A percentile compares a stretch with the other conserved stretches of the same genome.
Evolutionary conservation across 768 basidiomycete species (phyloP).

Genomic region (Termitomyces sp.): DNA sequence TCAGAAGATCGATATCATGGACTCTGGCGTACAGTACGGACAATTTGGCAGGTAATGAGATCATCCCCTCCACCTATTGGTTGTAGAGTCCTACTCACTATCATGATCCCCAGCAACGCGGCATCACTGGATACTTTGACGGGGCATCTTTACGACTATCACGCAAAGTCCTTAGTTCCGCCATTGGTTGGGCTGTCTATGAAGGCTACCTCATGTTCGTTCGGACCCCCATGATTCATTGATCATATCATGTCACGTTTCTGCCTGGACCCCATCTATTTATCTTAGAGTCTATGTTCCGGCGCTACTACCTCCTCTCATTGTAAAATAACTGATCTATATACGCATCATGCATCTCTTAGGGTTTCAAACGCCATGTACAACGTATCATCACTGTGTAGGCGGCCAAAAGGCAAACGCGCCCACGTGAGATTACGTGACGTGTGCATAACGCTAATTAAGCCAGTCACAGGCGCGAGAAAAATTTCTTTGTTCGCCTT

Average conservation of each 20-base stretch:
- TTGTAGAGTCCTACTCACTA: background rate
- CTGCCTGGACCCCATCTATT: background rate
- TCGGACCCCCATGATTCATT: constrained; percentile 20
- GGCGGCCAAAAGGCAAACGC: constrained; percentile 1
- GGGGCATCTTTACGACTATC: constrained; percentile 78
- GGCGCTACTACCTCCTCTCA: constrained; percentile 1
- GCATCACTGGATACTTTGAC: constrained; percentile 77
- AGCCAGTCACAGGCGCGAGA: constrained; percentile 20
- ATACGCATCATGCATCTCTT: background rate
- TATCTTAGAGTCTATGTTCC: too few relatives aligned
- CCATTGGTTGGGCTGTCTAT: constrained; percentile 89
- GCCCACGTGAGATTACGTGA: constrained; percentile 26
- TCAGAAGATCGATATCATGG: constrained; percentile 70
- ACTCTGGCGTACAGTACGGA: constrained; percentile 52
- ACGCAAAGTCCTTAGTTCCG: constrained; percentile 84
- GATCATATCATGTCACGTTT: background rate
- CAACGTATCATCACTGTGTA: background rate
- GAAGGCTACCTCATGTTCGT: constrained; percentile 69
- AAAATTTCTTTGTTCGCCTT: constrained; percentile 20
- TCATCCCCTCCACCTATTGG: background rate
- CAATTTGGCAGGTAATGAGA: constrained; percentile 61
- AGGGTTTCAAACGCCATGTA: background rate
- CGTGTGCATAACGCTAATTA: constrained; percentile 21
- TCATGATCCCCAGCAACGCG: constrained; percentile 58
- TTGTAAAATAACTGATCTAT: background rate